Percentiles rank a stretch among this genome's conserved stretches.
Conservation (phyloP, 1,139 yeast genomes). For the Pichia sp. region DNA sequence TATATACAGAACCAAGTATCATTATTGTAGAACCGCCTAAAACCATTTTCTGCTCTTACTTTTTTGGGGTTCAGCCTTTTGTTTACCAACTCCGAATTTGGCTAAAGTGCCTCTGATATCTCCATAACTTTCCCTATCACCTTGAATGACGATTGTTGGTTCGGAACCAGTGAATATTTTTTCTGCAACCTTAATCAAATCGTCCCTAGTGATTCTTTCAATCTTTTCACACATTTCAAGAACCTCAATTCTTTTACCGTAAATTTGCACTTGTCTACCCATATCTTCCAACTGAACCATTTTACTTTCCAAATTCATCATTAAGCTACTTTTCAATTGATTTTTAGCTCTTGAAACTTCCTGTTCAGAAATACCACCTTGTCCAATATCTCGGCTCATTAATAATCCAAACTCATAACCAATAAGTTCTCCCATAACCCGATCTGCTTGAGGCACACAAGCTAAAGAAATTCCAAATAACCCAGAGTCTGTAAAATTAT, state of each 20-base stretch:
- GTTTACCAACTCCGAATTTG: conserved; percentile 63
- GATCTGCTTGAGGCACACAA: conserved; percentile 81
- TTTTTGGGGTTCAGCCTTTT: conserved; percentile 1
- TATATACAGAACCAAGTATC: no score
- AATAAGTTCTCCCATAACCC: conserved; percentile 71
- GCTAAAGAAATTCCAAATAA: conserved; percentile 83
- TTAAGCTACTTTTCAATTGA: conserved; percentile 78
- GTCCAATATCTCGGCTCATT: conserved; percentile 45
- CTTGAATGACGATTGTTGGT: conserved; percentile 86
- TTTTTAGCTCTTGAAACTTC: conserved; percentile 89
- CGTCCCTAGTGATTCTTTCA: conserved; percentile 54
- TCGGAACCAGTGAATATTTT: conserved; percentile 69
- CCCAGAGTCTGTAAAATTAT: conserved; percentile 85
- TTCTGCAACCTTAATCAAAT: conserved; percentile 67
- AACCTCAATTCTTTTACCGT: conserved; percentile 69
- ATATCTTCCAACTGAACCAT: conserved; percentile 89
- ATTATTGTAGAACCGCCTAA: background rate
- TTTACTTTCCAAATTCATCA: conserved; percentile 90
- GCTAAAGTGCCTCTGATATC: conserved; percentile 63
- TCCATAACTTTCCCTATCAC: conserved; percentile 77
- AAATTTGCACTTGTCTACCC: conserved; percentile 90
- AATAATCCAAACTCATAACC: conserved; percentile 66
- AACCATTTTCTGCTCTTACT: conserved; percentile 14
- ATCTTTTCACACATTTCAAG: conserved; percentile 78
- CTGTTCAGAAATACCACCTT: conserved; percentile 52